Evolutionary conservation across 495 filamentous ascomycete genomes (phyloP).

Genomic region (Aspergillus cristatus): DNA sequence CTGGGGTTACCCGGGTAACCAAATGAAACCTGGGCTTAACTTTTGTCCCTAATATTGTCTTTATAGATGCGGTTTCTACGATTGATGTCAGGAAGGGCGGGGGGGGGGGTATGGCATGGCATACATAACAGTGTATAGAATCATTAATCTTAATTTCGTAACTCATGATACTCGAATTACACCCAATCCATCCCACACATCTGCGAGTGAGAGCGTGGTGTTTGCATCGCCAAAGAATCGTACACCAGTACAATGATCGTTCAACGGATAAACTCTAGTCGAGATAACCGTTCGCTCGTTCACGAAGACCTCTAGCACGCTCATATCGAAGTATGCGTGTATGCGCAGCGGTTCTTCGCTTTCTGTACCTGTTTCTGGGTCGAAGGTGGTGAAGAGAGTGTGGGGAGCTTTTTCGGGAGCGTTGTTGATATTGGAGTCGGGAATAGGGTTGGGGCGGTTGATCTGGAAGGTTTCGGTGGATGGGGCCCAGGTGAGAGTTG

Average conservation of each 20-base stretch:
- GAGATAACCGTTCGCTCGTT: constrained; percentile 30
- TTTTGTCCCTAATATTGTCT: too few species aligned
- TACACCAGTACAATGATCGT: constrained; percentile 9
- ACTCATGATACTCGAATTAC: constrained; percentile 2
- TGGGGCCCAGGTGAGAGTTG: constrained; percentile 22
- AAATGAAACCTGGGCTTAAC: too few species aligned
- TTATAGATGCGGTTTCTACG: too few species aligned
- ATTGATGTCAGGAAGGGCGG: too few species aligned
- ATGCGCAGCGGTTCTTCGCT: constrained; percentile 25
- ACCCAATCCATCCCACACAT: constrained; percentile 26
- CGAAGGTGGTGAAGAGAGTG: constrained; percentile 24
- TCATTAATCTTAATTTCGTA: constrained; percentile 9
- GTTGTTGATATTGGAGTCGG: constrained; percentile 21
- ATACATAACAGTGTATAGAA: too few species aligned
- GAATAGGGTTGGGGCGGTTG: constrained; percentile 14
- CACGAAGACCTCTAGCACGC: constrained; percentile 32
- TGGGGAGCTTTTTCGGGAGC: constrained; percentile 22
- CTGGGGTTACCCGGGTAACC: neutral
- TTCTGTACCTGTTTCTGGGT: constrained; percentile 9
- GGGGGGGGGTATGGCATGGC: too few species aligned
- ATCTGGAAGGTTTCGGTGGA: constrained; percentile 24
- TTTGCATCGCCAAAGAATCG: constrained; percentile 21
- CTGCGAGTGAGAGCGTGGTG: constrained; percentile 13
- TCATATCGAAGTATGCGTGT: constrained; percentile 27
- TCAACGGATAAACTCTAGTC: constrained; percentile 23